phyloP scores from a whole-genome alignment of 2,329 filamentous ascomycete genomes.

The Pseudopyrenochaeta lycopersici region DNA sequence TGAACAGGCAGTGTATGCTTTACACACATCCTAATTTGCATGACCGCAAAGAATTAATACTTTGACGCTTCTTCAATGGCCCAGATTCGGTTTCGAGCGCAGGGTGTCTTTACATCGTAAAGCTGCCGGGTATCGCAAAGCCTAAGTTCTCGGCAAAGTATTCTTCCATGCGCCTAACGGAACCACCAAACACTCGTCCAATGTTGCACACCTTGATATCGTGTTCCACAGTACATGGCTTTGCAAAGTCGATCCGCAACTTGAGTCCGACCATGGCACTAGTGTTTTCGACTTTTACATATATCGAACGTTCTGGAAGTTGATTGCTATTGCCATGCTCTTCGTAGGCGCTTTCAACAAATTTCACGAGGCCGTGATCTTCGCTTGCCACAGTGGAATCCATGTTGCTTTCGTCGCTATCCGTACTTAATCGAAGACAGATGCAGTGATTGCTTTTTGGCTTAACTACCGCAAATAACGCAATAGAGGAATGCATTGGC shows the following conservation, averaged over 20 bases:
- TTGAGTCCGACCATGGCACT: conserved; percentile 18
- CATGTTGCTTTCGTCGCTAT: conserved; percentile 5
- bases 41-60: too few relatives aligned
- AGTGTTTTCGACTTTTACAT: conserved; percentile 12
- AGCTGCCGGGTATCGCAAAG: too few relatives aligned
- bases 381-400: conserved; percentile 1
- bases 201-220: conserved; percentile 38
- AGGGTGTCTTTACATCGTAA: too few relatives aligned
- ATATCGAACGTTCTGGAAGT: conserved; percentile 2
- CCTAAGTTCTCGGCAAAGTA: conserved; percentile 8
- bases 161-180: conserved; percentile 6
- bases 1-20: too few relatives aligned
- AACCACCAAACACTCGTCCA: conserved; percentile 21
- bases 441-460: conserved; percentile 1
- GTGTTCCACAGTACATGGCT: conserved; percentile 37
- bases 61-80: too few relatives aligned
- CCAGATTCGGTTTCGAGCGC: too few relatives aligned
- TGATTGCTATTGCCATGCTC: background rate
- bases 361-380: conserved; percentile 8
- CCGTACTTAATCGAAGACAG: conserved; percentile 10
- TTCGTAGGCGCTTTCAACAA: too few relatives aligned
- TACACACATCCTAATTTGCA: too few relatives aligned
- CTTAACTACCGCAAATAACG: conserved; percentile 11
- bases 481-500: background rate
- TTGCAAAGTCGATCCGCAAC: conserved; percentile 32